Evolutionary conservation across 1,284 basidiomycete genomes (phyloP), one percentile per base, ranked within the genome.

Genomic region (Marasmius sp.): DNA sequence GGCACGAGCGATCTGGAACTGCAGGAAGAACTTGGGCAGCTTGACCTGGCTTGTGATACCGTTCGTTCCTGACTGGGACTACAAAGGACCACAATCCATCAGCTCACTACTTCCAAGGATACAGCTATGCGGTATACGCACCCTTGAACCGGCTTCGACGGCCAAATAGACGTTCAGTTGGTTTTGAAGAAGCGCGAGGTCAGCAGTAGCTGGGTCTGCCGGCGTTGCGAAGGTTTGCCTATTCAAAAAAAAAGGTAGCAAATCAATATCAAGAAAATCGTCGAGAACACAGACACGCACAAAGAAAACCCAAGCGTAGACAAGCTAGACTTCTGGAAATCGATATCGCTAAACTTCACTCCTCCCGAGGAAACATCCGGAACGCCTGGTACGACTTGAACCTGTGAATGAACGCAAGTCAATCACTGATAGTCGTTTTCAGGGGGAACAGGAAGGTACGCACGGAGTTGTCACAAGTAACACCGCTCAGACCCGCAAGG

Each of bases 1-100:
- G 0, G 69, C 70, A 16, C 72, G 71, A 16, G 70, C 66, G 36
- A 73, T 71, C 65, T 72, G 65, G 65, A 73, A 73, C 43, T 73
- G 71, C 36, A 73, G 61, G 66, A 73, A 73, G 65, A 72, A 72
- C 50, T 73, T 71, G n/a, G 71, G 69, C 27, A 70, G 70, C 59
- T 73, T 72, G 45, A 72, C 61, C 38, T 65, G 63, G 3, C 48
- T 61, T 14, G 71, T 66, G 2, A 71, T 62, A 27, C 65, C 64
- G 1, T 61, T 59, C 8, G 68, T 65, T 45, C 65, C 61, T 10
- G 69, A 68, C 57, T 71, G 70, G 8, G 72, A 71, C 68, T 71
- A 43, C 7, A 53, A 38, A 39, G 48, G 27, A 27, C 22, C 47
- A 47, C 53, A 37, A 6, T 8, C 22, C 9, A n/a, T 43, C 47